phyloP scores from a whole-genome alignment of 305 asterid genomes.

The Fraxinus dipetala region DNA sequence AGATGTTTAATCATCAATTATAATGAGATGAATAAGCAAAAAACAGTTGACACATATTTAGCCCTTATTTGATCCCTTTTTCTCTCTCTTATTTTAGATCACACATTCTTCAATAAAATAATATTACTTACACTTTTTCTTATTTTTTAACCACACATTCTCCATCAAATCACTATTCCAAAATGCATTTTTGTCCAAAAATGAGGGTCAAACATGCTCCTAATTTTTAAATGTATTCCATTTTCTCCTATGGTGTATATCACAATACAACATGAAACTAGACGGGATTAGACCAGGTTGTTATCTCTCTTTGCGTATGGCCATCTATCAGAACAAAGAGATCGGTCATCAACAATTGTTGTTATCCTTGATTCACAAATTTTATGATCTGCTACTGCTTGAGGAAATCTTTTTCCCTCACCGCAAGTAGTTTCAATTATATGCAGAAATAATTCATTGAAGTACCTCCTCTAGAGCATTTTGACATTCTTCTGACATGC shows the following conservation, averaged over 20 bases:
- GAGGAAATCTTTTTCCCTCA: not conserved
- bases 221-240: not conserved
- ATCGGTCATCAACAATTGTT: not conserved
- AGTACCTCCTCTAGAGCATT: constrained; percentile 54
- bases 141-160: too few relatives aligned
- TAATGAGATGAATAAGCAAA: not conserved
- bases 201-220: too few relatives aligned
- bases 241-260: not conserved
- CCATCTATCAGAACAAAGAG: not conserved
- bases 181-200: too few relatives aligned
- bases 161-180: too few relatives aligned
- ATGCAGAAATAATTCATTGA: not conserved
- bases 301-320: not conserved
- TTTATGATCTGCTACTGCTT: not conserved
- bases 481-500: constrained; percentile 41
- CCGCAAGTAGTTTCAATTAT: not conserved
- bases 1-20: not conserved
- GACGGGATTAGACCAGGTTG: not conserved
- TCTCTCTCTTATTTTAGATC: too few relatives aligned
- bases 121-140: too few relatives aligned
- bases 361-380: not conserved
- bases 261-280: not conserved
- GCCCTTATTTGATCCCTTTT: too few relatives aligned
- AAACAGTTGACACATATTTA: not conserved
- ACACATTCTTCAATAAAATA: too few relatives aligned